phyloP scores from a whole-genome alignment of 768 basidiomycete genomes.

The Phlebiopsis gigantea region DNA sequence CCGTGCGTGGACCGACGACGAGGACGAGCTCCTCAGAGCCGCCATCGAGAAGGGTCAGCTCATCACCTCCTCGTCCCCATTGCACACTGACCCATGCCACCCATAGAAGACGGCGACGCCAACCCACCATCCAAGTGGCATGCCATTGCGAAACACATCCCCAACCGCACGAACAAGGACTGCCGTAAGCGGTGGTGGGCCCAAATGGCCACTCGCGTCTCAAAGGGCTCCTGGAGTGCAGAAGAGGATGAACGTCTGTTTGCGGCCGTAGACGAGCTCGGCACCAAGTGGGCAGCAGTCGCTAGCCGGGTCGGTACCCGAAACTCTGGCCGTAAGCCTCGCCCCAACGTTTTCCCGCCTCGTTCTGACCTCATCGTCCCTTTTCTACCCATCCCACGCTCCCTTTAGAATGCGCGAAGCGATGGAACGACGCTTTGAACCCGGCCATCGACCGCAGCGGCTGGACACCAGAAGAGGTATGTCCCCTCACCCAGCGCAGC shows the following conservation, averaged over 20 bases:
- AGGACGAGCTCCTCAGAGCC: conserved; percentile 16
- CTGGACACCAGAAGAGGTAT: conserved; percentile 51
- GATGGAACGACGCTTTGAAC: conserved; percentile 58
- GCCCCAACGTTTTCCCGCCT: conserved; percentile 1
- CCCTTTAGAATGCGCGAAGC: conserved; percentile 50
- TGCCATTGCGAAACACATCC: conserved; percentile 57
- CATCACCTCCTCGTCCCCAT: not conserved
- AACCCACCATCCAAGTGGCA: conserved; percentile 58
- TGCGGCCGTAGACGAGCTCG: conserved; percentile 50
- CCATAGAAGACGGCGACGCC: conserved; percentile 49
- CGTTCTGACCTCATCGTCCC: conserved; percentile 1
- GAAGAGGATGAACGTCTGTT: conserved; percentile 56
- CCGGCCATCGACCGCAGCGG: conserved; percentile 55
- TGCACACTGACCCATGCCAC: not conserved
- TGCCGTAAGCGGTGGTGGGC: conserved; percentile 62
- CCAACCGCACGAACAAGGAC: conserved; percentile 58
- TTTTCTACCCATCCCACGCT: not conserved
- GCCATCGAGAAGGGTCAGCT: conserved; percentile 17
- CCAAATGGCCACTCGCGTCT: conserved; percentile 58
- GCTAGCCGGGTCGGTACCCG: conserved; percentile 50
- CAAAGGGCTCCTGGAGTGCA: conserved; percentile 57
- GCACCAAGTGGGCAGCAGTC: conserved; percentile 57
- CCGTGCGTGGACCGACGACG: conserved; percentile 19
- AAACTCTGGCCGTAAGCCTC: conserved; percentile 52
- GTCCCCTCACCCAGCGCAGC: conserved; percentile 13